These are phyloP conservation scores for Aspergillus diversus DNA, from an alignment of 495 filamentous ascomycete genomes.

Conservation along the genomic window DNA sequence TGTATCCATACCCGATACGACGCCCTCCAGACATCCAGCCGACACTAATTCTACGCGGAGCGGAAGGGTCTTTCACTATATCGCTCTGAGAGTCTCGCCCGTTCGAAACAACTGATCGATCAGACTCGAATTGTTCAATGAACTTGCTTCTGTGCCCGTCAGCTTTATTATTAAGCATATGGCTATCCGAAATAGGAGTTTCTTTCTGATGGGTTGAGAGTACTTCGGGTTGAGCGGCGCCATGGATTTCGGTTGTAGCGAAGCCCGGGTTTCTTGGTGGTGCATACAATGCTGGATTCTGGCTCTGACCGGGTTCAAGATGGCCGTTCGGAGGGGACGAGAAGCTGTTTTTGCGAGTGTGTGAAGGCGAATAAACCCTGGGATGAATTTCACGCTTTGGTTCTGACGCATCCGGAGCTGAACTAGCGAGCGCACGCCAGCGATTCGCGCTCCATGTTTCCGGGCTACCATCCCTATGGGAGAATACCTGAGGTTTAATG, in stretches of 20 bases:
- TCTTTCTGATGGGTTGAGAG: neutral
- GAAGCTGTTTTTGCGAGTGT: slow-evolving; percentile 33
- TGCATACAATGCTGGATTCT: neutral
- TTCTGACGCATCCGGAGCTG: slow-evolving; percentile 14
- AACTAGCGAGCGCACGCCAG: slow-evolving; percentile 19
- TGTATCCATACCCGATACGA: slow-evolving; percentile 50
- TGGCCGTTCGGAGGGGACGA: slow-evolving; percentile 13
- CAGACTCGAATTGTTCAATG: slow-evolving; percentile 34
- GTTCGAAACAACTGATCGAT: slow-evolving; percentile 12
- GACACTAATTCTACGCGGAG: slow-evolving; percentile 43
- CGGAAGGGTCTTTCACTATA: neutral
- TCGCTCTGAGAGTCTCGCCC: slow-evolving; percentile 12
- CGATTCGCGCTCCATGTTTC: slow-evolving; percentile 23
- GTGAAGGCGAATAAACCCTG: slow-evolving; percentile 33
- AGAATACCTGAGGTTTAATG: slow-evolving; percentile 29
- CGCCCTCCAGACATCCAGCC: slow-evolving; percentile 53
- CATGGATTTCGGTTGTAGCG: neutral
- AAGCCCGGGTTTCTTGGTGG: neutral
- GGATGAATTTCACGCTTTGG: slow-evolving; percentile 14
- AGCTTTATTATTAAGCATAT: neutral
- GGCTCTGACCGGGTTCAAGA: neutral
- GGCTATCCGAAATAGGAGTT: slow-evolving; percentile 1
- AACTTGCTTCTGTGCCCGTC: slow-evolving; percentile 29
- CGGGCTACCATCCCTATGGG: slow-evolving; percentile 23
- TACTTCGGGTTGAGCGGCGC: slow-evolving; percentile 1